Base-by-base conservation (phyloP, 2,329 filamentous ascomycete species). In the Fusarium sp. region DNA sequence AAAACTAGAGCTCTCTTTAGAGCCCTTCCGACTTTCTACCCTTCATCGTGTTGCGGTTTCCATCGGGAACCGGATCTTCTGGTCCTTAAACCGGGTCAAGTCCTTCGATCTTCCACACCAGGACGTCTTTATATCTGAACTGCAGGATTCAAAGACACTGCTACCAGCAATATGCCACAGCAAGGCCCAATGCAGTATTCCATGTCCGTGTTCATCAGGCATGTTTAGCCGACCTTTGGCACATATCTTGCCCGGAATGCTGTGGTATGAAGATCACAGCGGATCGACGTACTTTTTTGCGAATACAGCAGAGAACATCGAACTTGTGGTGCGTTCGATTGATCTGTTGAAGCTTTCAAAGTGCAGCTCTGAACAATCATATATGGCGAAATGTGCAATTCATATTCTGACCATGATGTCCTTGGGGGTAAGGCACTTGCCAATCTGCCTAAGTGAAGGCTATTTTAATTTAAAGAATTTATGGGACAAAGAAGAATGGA, bases 261-360 rank as follows among this genome's bases (percentile, higher is more conserved):
- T 31, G 0, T 12, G 3, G 7, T 9, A 4, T 27, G 4, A 18
- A 8, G 0, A 1, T 20, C 1, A 4, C 7, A 8, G 6, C 1
- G 9, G 11, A 0, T 17, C 3, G 14, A 25, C 9, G 1, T 11
- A 1, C 2, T 27, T 45, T 11, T 18, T 45, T 27, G 0, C 5
- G 17, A 27, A 13, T 4, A 14, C 29, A 5, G 17, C 3, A 46
- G 27, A 20, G 12, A 20, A 20, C 4, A 14, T 47, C 3, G 12
- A 31, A 27, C 4, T 33, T 25, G 31, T 52, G 14, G 20, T 50
- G 4, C 4, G 13, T 11, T n/a, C 10, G 0, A 29, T 55, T 6
- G 14, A 35, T 22, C 13, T 27, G 4, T 5, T 44, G 0, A 9
- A 25, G 15, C 15, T 44, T 7, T 8, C 6, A 1, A 9, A 3